phyloP scores from a whole-genome alignment of 306 rosid genomes.

The Crataegus laevigata region DNA sequence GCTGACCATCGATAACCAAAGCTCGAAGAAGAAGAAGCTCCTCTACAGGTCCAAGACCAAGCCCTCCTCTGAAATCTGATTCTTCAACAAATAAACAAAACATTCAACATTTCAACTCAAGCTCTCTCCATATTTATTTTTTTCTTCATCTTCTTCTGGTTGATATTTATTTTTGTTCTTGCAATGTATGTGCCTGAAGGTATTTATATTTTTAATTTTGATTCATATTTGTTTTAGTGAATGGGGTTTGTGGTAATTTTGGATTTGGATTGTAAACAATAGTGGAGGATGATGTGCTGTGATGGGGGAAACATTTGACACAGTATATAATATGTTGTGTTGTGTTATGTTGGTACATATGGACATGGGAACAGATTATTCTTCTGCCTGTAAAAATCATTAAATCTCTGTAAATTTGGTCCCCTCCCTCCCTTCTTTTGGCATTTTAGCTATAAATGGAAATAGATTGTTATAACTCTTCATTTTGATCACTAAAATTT shows the following conservation, averaged over 20 bases:
- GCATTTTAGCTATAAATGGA: neutral
- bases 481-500: no score
- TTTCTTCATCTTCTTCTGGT: slow-evolving; percentile 12
- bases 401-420: slow-evolving; percentile 27
- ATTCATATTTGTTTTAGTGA: slow-evolving; percentile 18
- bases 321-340: neutral
- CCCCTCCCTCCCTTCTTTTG: neutral
- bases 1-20: slow-evolving; percentile 74
- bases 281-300: neutral
- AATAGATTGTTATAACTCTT: no score
- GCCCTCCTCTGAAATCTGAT: slow-evolving; percentile 30
- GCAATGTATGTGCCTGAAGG: neutral
- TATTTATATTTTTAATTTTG: neutral
- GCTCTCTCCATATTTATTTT: neutral
- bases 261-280: slow-evolving; percentile 16
- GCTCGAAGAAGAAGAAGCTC: slow-evolving; percentile 92
- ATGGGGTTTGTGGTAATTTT: slow-evolving; percentile 4
- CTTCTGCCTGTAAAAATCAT: slow-evolving; percentile 20
- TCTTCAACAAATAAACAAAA: neutral
- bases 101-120: neutral
- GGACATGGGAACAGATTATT: slow-evolving; percentile 4
- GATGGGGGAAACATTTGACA: slow-evolving; percentile 11
- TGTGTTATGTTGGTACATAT: slow-evolving; percentile 9
- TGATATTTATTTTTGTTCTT: slow-evolving; percentile 20
- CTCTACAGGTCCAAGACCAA: slow-evolving; percentile 85